Conservation (phyloP, 208 protist genomes). For the Acanthamoeba royreba region DNA sequence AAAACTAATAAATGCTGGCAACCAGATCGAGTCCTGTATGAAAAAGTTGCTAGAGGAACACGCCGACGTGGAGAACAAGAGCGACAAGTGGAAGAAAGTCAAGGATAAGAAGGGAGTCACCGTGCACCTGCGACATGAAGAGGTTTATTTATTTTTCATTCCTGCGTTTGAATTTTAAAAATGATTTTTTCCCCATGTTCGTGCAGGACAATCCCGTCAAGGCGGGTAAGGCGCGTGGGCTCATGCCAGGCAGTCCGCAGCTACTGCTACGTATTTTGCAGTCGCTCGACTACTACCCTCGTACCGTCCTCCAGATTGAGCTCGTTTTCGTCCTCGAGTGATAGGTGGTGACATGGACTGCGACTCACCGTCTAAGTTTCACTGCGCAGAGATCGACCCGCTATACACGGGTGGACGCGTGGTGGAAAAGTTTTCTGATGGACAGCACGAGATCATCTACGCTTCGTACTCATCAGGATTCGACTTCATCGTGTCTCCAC, state of each 20-base stretch:
- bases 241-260: constrained; percentile 8
- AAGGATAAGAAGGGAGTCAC: constrained; percentile 1
- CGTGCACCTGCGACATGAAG: not conserved
- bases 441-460: constrained; percentile 21
- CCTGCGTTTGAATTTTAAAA: not conserved
- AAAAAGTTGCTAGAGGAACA: not conserved
- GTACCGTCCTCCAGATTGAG: not conserved
- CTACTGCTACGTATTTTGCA: not conserved
- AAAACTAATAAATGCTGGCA: too few species aligned
- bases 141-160: not conserved
- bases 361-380: not conserved
- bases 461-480: not conserved
- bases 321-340: not conserved
- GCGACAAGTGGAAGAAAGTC: not conserved
- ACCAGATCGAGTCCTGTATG: not conserved
- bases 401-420: not conserved
- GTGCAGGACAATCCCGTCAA: not conserved
- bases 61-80: not conserved
- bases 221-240: not conserved
- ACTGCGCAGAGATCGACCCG: constrained; percentile 14
- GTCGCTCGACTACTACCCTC: constrained; percentile 40
- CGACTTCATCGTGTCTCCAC: not conserved
- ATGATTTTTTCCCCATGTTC: not conserved
- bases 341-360: too few species aligned
- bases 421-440: constrained; percentile 12